These are phyloP conservation scores for Nakazawaea peltata DNA, from an alignment of 805 yeast species.

Conservation along the genomic window DNA sequence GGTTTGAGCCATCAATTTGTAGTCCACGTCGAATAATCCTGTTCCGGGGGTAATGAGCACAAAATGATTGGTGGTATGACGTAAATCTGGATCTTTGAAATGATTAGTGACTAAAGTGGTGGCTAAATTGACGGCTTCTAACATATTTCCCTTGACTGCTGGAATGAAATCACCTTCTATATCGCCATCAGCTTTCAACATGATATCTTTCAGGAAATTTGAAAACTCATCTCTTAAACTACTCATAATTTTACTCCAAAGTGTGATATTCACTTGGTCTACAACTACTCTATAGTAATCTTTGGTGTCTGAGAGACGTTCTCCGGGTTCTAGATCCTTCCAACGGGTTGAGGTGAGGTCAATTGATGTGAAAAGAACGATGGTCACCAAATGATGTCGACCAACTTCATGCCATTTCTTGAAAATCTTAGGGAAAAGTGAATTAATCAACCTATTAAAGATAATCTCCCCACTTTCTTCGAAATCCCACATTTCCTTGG, in stretches of 20 bases:
- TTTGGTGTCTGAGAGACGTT: conserved; percentile 53
- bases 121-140: conserved; percentile 84
- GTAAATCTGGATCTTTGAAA: conserved; percentile 75
- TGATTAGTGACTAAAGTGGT: conserved; percentile 70
- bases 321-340: conserved; percentile 60
- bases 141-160: conserved; percentile 78
- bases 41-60: conserved; percentile 87
- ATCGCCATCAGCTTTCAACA: conserved; percentile 32
- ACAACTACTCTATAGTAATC: conserved; percentile 92
- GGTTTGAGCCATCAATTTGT: conserved; percentile 64
- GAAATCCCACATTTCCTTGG: conserved; percentile 97
- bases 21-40: conserved; percentile 89
- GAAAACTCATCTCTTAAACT: conserved; percentile 79
- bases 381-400: conserved; percentile 86
- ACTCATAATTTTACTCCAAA: conserved; percentile 92
- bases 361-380: conserved; percentile 79
- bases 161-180: conserved; percentile 69
- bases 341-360: conserved; percentile 44
- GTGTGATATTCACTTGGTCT: conserved; percentile 81
- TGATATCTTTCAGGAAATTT: conserved; percentile 67
- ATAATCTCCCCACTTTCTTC: conserved; percentile 94
- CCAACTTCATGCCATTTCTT: conserved; percentile 80
- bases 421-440: conserved; percentile 85
- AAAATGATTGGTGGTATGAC: conserved; percentile 88
- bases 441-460: conserved; percentile 86